Evolutionary conservation across 768 basidiomycete genomes (phyloP).

Genomic region (Pisolithus orientalis): DNA sequence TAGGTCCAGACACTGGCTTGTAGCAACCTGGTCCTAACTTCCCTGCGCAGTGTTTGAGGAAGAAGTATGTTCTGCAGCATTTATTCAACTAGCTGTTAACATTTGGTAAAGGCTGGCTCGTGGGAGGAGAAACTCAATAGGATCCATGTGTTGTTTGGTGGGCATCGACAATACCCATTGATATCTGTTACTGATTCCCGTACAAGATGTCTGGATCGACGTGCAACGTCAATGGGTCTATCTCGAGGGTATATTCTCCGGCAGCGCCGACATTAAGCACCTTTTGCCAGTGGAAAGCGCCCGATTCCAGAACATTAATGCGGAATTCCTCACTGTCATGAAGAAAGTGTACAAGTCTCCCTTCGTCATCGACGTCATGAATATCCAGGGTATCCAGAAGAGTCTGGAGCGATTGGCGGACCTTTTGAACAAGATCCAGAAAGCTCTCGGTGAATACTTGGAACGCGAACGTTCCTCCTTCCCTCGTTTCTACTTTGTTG

Average conservation of each 20-base stretch:
- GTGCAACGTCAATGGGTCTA: constrained; percentile 99
- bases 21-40: constrained; percentile 1
- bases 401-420: constrained; percentile 95
- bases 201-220: constrained; percentile 94
- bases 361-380: constrained; percentile 94
- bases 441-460: constrained; percentile 97
- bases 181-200: background rate
- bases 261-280: constrained; percentile 98
- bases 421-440: constrained; percentile 96
- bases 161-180: constrained; percentile 10
- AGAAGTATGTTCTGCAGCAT: constrained; percentile 42
- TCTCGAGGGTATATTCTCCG: constrained; percentile 98
- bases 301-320: constrained; percentile 98
- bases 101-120: constrained; percentile 54
- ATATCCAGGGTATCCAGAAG: constrained; percentile 94
- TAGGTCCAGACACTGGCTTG: constrained; percentile 19
- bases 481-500: constrained; percentile 99
- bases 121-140: constrained; percentile 98
- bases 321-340: constrained; percentile 97
- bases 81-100: constrained; percentile 4
- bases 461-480: constrained; percentile 96
- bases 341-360: constrained; percentile 99
- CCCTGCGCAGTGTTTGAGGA: constrained; percentile 70
- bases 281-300: constrained; percentile 94
- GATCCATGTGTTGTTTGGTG: constrained; percentile 93